These are phyloP conservation scores for Bruguiera parviflora DNA, from an alignment of 345 rosid species.

Conservation along the genomic window DNA sequence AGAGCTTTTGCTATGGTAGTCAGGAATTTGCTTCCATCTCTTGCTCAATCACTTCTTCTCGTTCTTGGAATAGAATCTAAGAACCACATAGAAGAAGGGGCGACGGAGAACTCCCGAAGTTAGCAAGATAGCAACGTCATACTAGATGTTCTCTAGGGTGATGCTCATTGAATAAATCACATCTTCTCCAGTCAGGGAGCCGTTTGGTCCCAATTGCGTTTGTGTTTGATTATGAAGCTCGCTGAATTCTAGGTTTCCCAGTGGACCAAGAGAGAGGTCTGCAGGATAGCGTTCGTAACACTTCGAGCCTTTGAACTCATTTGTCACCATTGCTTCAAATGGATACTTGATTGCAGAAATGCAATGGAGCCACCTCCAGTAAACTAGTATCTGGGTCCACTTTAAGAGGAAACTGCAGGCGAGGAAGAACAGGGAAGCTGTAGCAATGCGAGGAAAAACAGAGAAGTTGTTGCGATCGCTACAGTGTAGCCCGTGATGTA, in stretches of 20 bases:
- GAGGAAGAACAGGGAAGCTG: conserved; percentile 63
- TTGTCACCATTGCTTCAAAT: conserved; percentile 49
- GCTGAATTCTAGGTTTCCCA: conserved; percentile 36
- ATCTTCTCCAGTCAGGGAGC: conserved; percentile 48
- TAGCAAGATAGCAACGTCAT: conserved; percentile 45
- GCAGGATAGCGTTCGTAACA: conserved; percentile 28
- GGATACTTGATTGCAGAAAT: conserved; percentile 65
- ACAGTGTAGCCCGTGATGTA: conserved; percentile 61
- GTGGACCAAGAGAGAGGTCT: conserved; percentile 51
- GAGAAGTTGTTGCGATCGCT: conserved; percentile 61
- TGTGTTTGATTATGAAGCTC: conserved; percentile 12
- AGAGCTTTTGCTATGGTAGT: too few relatives aligned
- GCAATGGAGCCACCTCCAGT: conserved; percentile 65
- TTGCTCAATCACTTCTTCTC: conserved; percentile 35
- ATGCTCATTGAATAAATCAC: conserved; percentile 45
- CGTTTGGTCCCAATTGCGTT: background rate
- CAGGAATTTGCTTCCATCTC: too few relatives aligned
- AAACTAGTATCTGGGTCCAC: conserved; percentile 35
- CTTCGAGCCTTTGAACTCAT: conserved; percentile 42
- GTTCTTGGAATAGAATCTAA: conserved; percentile 55
- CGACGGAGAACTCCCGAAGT: conserved; percentile 64
- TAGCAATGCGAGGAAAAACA: conserved; percentile 65
- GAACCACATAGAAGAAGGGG: conserved; percentile 45
- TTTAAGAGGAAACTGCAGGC: conserved; percentile 61
- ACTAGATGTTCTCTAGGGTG: conserved; percentile 39